Base-by-base conservation (phyloP, 306 rosid genomes). In the Hippophae rhamnoides region DNA sequence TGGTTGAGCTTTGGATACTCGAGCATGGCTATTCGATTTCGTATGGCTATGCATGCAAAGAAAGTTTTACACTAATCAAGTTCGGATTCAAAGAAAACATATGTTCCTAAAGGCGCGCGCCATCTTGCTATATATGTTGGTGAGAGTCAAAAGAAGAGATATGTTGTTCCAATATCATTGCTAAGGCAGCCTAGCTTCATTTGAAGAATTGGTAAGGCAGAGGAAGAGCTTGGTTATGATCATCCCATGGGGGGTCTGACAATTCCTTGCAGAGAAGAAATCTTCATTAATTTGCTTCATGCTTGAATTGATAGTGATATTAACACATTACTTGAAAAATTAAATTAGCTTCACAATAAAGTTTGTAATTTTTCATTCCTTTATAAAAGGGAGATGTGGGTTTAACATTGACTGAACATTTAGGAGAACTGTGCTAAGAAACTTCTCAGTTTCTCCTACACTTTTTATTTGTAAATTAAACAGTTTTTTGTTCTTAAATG, bases 51-150 rank as follows among this genome's bases (percentile, higher is more conserved):
- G n/a, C 44, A 58, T 54, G 66, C 78, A 41, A 65, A 69, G 53
- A 69, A 64, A 64, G 61, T 61, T 18, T 71, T 68, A 43, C 73
- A 74, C 63, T 6, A 68, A 46, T 74, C 72, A 6, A 71, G 52
- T 27, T 58, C 50, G 26, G 49, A 61, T 49, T 11, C 53, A 49
- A 49, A 23, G 14, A 14, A 49, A 10, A 63, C 54, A 1, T 49
- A 68, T 42, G 68, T 79, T 31, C 78, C 76, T 6, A 65, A 69
- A 69, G 80, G 78, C 41, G n/a, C n/a, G n/a, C n/a, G n/a, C n/a
- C 18, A 71, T 66, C 47, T 81, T 43, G 77, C 76, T 8, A 68
- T 77, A 13, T 77, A 74, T 40, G 81, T 75, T 18, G 81, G 81
- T 51, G 80, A 77, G 47, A 13, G 62, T 74, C 23, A 49, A 61